Conservation (phyloP, 176 grass and related monocot genomes). For the Musa itinerans region DNA sequence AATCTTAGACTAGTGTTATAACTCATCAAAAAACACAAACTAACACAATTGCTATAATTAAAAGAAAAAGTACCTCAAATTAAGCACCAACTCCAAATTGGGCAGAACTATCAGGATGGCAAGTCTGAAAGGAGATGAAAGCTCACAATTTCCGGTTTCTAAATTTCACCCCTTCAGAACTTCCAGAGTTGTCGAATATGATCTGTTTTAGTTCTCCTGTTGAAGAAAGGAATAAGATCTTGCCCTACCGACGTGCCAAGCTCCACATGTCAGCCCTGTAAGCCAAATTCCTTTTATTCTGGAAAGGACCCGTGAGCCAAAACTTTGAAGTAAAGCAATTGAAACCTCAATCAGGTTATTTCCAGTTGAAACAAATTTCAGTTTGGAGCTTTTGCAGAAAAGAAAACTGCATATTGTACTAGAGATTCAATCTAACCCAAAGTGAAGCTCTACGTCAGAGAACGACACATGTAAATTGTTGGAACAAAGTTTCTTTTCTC, state of each 20-base stretch:
- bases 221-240: constrained; percentile 3
- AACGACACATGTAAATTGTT: too few species aligned
- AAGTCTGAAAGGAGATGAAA: background rate
- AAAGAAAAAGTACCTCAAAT: background rate
- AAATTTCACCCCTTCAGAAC: background rate
- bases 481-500: background rate
- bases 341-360: too few species aligned
- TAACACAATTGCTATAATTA: background rate
- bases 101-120: background rate
- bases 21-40: background rate
- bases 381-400: too few species aligned
- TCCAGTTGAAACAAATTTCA: too few species aligned
- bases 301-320: too few species aligned
- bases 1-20: background rate
- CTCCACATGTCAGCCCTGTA: background rate
- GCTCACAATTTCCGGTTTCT: background rate
- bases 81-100: background rate
- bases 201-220: background rate
- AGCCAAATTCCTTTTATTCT: background rate
- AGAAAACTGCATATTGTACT: too few species aligned
- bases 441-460: too few species aligned
- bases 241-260: background rate
- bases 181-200: background rate
- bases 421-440: too few species aligned
- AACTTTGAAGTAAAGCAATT: too few species aligned